Evolutionary conservation across 345 rosid genomes (phyloP), one percentile per base, ranked within the genome.

Genomic region (Melaleuca quinquenervia): DNA sequence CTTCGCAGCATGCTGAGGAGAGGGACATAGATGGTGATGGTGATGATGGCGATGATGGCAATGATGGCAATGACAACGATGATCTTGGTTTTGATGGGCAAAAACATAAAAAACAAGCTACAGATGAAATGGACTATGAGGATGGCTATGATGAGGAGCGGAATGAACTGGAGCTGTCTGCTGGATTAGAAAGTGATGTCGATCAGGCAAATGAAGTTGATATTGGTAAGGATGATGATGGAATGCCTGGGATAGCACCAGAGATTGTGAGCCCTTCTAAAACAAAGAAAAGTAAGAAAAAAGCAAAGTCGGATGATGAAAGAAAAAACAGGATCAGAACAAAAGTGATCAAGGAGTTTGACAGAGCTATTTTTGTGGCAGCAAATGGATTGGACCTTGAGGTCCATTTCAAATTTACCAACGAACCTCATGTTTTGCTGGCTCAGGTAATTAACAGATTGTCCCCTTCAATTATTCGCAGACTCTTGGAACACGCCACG

Each of bases 41-140:
- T 84, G 97, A 90, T 26, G 94, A 58, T 64, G 86, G 52, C 8
- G 89, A 60, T n/a, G 85, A 84, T 24, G 84, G 88, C 85, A 89
- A n/a, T n/a, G n/a, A n/a, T 82, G 92, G 89, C 85, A 89, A 90
- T 85, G 94, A 88, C 48, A 93, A 84, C 26, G 98, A 96, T 82
- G 99, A 96, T 93, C 95, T 97, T 83, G 98, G 95, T 88, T 87
- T 92, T 89, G 98, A 97, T 91, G 98, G 93, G 55, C 90, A 92
- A 88, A 97, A 93, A 87, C 90, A 53, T 50, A 96, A 90, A 86
- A 87, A 84, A 70, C 96, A 90, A 89, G 91, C 88, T 27, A 89
- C 82, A 26, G 98, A 97, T 91, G 99, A 92, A 89, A 88, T 91
- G 93, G 97, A 97, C 80, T 95, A 97, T 85, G 98, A 94, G 64